Evolutionary conservation across 164 flowering plant species (phyloP), one percentile per base, ranked within the genome.

Genomic region (Dillenia suffruticosa): DNA sequence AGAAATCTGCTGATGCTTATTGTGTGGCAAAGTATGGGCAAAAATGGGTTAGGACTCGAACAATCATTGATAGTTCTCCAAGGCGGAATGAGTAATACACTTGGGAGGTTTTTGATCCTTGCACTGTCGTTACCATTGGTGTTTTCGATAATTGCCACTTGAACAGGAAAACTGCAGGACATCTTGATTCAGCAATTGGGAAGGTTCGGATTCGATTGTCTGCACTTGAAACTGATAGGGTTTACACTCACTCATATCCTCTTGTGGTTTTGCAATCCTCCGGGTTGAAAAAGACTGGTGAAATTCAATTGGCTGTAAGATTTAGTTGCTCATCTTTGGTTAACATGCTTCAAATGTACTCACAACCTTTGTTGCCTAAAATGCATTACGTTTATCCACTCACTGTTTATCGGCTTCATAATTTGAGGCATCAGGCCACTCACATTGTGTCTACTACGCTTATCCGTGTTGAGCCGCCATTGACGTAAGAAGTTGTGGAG

Each of bases 231-330:
- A 70, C 80, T 8, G 74, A 71, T 50, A 57, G 81, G 51, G 71
- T 84, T 15, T 84, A 84, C 69, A 81, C 89, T 1, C 81, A 82
- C 50, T 69, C 76, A 10, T 82, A 84, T 56, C 89, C 89, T 0
- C 73, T 84, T 1, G 49, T 82, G 15, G 80, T 71, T 0, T 56
- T 82, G 45, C 74, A 77, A 2, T 59, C 82, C n/a, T 63, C 72
- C 1, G 89, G 89, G 32, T 77, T 84, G 43, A 81, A 82, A 55
- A 82, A 82, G 69, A 84, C 72, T 82, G 90, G 90, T 9, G 90
- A 84, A 54, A 53, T 84, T 43, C 85, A 84, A 16, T 58, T 84
- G 58, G 90, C 85, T 15, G 74, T 84, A 53, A 65, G 87, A 46
- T 84, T 84, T 47, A 67, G 80, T 4, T 74, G 83, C 57, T 32